Evolutionary conservation across 768 basidiomycete species (phyloP), one percentile per base, ranked within the genome.

Genomic region (Sarcodon sp.): DNA sequence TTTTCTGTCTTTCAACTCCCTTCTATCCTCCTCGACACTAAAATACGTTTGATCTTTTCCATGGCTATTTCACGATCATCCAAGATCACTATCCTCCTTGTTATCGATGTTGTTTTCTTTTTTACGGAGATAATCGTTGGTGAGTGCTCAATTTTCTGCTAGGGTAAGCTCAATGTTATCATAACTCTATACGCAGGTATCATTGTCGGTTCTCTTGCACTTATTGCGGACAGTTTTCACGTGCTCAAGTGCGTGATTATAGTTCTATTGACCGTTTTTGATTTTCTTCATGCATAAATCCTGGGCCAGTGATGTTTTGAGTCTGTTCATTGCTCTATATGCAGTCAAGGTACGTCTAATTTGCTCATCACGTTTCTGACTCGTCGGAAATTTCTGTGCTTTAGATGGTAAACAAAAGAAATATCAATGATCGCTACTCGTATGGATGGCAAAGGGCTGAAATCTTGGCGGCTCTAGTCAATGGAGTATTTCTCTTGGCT

Each of bases 361-460:
- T 33, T 33, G 47, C 9, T 53, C 18, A 50, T 31, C 13, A 51
- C 39, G 46, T 47, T 43, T 33, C 21, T 43, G 32, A 35, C 18
- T 41, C 21, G 2, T 15, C 10, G 34, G 34, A 8, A 27, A 34
- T 7, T 12, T 51, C 54, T 35, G 44, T 21, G 27, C 49, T 39
- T 18, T 55, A 92, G 86, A 72, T 91, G 48, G 79, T 85, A 34
- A 70, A 71, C 35, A 70, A 71, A 48, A 74, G 68, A 32, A 65
- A 76, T 31, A 67, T 66, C 33, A 77, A 84, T 64, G 75, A 84
- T 27, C 76, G 80, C 45, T 96, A 96, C 64, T 91, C 94, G 4
- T 98, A 98, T 61, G 94, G 93, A n/a, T 98, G 93, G 94, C 93
- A 98, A 64, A 75, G 96, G 53, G 96, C 96, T 12, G 93, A 96